Conservation (phyloP, 2,329 filamentous ascomycete genomes). For the Diaporthe capsici region DNA sequence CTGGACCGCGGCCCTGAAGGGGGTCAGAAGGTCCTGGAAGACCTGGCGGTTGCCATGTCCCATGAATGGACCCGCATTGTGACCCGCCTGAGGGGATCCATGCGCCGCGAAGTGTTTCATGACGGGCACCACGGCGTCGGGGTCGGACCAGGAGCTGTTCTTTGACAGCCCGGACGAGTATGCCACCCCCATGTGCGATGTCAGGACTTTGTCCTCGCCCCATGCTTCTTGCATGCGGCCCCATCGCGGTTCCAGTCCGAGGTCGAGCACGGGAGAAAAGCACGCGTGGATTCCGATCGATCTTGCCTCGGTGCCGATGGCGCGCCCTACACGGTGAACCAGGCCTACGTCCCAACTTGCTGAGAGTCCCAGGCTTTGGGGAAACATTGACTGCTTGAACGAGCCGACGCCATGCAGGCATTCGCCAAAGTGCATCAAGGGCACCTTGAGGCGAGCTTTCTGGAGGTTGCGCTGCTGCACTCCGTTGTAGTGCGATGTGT, state of each 20-base stretch:
- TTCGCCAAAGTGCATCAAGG: slow-evolving; percentile 59
- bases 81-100: slow-evolving; percentile 57
- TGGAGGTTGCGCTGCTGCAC: slow-evolving; percentile 55
- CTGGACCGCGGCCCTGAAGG: slow-evolving; percentile 59
- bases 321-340: slow-evolving; percentile 57
- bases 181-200: slow-evolving; percentile 60
- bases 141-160: slow-evolving; percentile 57
- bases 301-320: slow-evolving; percentile 58
- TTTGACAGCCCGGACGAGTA: slow-evolving; percentile 60
- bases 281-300: slow-evolving; percentile 61
- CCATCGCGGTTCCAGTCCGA: slow-evolving; percentile 60
- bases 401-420: slow-evolving; percentile 61
- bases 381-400: slow-evolving; percentile 62
- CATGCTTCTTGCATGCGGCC: slow-evolving; percentile 62
- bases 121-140: slow-evolving; percentile 59
- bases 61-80: slow-evolving; percentile 60
- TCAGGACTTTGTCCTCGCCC: slow-evolving; percentile 61
- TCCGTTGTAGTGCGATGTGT: slow-evolving; percentile 58
- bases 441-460: slow-evolving; percentile 55
- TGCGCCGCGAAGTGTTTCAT: slow-evolving; percentile 63
- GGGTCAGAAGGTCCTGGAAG: slow-evolving; percentile 57
- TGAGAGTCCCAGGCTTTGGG: slow-evolving; percentile 57
- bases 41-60: slow-evolving; percentile 59
- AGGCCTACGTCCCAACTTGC: slow-evolving; percentile 59
- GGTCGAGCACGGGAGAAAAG: slow-evolving; percentile 59